These are phyloP conservation scores for Symbiodinium pilosum DNA, from an alignment of 73 alveolate species.

Conservation along the genomic window DNA sequence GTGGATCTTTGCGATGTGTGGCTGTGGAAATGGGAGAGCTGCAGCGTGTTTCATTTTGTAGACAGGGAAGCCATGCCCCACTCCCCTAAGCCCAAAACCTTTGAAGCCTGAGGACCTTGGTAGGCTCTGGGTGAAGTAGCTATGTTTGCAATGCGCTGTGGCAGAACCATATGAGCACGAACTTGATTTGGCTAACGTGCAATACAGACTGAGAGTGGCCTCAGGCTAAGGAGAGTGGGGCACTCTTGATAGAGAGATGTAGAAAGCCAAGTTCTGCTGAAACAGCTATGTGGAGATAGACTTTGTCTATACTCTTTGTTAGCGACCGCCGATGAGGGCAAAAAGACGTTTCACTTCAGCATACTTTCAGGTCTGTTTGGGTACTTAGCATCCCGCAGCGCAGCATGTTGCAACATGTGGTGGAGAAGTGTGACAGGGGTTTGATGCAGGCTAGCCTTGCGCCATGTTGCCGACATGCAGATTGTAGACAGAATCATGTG, in stretches of 20 bases:
- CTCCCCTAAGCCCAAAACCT: constrained; percentile 19
- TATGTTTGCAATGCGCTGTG: too few species aligned
- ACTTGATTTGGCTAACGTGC: too few species aligned
- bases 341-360: background rate
- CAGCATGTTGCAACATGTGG: background rate
- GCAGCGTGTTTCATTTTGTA: constrained; percentile 5
- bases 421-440: too few species aligned
- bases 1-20: background rate
- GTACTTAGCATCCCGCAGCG: too few species aligned
- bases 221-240: constrained; percentile 21
- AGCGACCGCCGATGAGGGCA: constrained; percentile 9
- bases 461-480: too few species aligned
- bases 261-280: background rate
- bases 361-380: background rate
- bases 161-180: too few species aligned
- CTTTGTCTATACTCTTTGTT: constrained; percentile 11
- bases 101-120: background rate
- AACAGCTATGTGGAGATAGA: background rate
- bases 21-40: background rate
- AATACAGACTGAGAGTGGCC: background rate
- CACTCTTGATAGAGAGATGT: background rate
- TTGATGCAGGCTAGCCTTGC: too few species aligned
- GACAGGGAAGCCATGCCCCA: background rate
- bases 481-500: too few species aligned
- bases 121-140: too few species aligned